Percentiles rank a stretch among this genome's conserved stretches.
Evolutionary conservation across 306 rosid genomes (phyloP).

Genomic region (Rosa lucieae): DNA sequence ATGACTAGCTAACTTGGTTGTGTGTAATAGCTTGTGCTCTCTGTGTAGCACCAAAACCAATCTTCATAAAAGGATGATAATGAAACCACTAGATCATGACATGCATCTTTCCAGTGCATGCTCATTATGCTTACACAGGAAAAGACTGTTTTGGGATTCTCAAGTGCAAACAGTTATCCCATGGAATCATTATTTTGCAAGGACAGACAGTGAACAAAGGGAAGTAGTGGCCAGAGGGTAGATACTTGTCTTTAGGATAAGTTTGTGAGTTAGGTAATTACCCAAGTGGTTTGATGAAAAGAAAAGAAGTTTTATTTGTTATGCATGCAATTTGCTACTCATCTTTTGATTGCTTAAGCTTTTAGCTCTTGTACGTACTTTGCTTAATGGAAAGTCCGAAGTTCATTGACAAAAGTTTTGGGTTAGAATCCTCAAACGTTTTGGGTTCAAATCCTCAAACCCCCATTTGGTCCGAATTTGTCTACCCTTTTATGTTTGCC

Average conservation of each 20-base stretch:
- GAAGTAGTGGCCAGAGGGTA: neutral
- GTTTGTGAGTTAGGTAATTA: neutral
- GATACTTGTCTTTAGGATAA: neutral
- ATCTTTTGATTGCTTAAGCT: neutral
- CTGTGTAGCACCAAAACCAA: neutral
- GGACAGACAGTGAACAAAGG: constrained; percentile 10
- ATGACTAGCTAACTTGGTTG: neutral
- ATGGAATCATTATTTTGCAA: constrained; percentile 6
- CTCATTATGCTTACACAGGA: neutral
- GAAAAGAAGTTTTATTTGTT: neutral
- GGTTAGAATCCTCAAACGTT: neutral
- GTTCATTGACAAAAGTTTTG: neutral
- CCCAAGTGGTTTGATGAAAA: neutral
- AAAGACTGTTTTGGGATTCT: constrained; percentile 5
- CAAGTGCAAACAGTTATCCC: neutral
- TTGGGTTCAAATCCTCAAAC: neutral
- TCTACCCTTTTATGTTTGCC: neutral
- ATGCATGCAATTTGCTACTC: neutral
- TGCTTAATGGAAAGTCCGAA: neutral
- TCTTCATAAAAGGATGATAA: constrained; percentile 9
- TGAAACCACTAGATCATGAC: constrained; percentile 1
- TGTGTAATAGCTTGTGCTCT: constrained; percentile 7
- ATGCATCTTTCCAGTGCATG: constrained; percentile 3
- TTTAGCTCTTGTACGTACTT: neutral
- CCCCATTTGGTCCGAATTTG: neutral